Evolutionary conservation across 768 basidiomycete species (phyloP), one percentile per base, ranked within the genome.

Genomic region (Calocybe indica): DNA sequence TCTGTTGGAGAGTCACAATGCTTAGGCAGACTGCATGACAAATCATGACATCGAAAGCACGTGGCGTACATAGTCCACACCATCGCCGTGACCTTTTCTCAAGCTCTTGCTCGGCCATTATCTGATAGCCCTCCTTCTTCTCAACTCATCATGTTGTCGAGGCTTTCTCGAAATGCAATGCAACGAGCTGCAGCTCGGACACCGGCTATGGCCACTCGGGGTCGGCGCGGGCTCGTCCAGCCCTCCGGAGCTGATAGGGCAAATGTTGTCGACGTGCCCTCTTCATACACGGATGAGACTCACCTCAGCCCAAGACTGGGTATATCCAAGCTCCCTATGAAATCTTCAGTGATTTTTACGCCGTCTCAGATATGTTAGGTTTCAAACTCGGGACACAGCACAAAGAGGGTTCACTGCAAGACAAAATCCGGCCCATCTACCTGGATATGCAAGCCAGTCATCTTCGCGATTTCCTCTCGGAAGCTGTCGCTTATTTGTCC

Each of bases 361-460:
- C 37, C n/a, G 40, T 35, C 28, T 5, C 54, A 92, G 91, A 92
- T 59, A 91, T 92, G 86, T 77, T 91, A 50, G 90, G 91, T 5
- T 93, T 93, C 64, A 92, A 88, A 64, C 69, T 92, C 10, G 83
- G 82, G 55, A 67, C 75, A 43, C 78, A 81, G 34, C 72, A 63
- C 46, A 76, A 79, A 40, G 85, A 86, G 60, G 77, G 71, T 39
- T 71, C 75, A 7, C 49, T 75, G 43, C 70, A 73, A 42, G 76
- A 76, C 46, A 86, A 85, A 66, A 74, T 76, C 29, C 79, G 92
- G 30, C 93, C 96, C 12, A 97, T 99, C 54, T 99, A 99, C 66
- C 81, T 99, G 41, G 96, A 99, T 67, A 88, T 95, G 89, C 94
- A 96, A 80, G 92, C 85, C 46, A 51, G 79, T 60, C 39, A 12